Percentiles rank a stretch among this genome's conserved stretches.
These are phyloP conservation scores for Lichtheimia hyalospora DNA, from an alignment of 371 early-diverging fungal species.

Conservation along the genomic window DNA sequence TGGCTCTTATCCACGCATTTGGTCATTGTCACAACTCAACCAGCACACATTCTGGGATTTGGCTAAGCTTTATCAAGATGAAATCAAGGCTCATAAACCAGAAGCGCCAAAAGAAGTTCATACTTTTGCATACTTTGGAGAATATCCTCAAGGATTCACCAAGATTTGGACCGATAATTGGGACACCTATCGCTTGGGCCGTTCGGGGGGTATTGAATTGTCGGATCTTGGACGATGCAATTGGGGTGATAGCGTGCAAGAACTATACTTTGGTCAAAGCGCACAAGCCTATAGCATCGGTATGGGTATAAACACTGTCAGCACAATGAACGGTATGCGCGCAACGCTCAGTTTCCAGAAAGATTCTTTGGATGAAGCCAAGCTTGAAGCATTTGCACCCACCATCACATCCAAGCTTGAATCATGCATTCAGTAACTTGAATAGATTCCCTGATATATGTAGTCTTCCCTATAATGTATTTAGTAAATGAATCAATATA, in stretches of 20 bases:
- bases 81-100: slow-evolving; percentile 16
- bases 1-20: slow-evolving; percentile 22
- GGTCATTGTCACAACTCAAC: slow-evolving; percentile 9
- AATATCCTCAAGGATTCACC: slow-evolving; percentile 31
- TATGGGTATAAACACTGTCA: slow-evolving; percentile 24
- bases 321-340: slow-evolving; percentile 17
- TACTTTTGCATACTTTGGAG: slow-evolving; percentile 19
- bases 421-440: too few species aligned
- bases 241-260: neutral
- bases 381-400: neutral
- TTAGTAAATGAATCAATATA: too few species aligned
- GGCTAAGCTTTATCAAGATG: slow-evolving; percentile 20
- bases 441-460: too few species aligned
- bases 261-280: slow-evolving; percentile 39
- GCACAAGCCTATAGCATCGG: slow-evolving; percentile 26
- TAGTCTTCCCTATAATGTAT: too few species aligned
- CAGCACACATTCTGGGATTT: slow-evolving; percentile 22
- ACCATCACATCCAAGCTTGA: too few species aligned
- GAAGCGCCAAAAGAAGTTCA: slow-evolving; percentile 19
- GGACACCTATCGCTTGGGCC: slow-evolving; percentile 16
- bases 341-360: slow-evolving; percentile 38
- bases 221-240: slow-evolving; percentile 37
- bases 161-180: slow-evolving; percentile 22
- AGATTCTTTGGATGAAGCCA: slow-evolving; percentile 20
- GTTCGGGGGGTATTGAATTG: slow-evolving; percentile 39